Evolutionary conservation across 2,329 filamentous ascomycete genomes (phyloP).

Genomic region (Basipetospora sp.): DNA sequence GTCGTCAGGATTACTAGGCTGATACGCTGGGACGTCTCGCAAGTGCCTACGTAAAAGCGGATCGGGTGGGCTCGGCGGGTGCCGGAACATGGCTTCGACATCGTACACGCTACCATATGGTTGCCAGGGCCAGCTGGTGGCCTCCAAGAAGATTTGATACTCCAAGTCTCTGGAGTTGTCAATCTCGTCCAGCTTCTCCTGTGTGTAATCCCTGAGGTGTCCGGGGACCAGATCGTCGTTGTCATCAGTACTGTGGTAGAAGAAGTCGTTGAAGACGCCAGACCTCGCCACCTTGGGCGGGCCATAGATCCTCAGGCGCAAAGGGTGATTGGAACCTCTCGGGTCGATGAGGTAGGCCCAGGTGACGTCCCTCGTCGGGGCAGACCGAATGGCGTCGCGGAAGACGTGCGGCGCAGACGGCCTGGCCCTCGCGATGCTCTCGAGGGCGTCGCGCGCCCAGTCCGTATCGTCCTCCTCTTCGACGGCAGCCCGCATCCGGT

Average conservation of each 20-base stretch:
- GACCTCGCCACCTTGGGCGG: background rate
- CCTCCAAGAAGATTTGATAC: background rate
- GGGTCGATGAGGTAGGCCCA: conserved; percentile 1
- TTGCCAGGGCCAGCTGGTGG: background rate
- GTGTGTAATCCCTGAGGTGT: background rate
- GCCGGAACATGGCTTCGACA: too few relatives aligned
- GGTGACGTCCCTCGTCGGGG: background rate
- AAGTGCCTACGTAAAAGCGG: too few relatives aligned
- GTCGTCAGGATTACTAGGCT: too few relatives aligned
- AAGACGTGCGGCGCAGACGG: too few relatives aligned
- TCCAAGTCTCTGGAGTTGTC: background rate
- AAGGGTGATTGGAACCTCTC: too few relatives aligned
- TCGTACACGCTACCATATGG: background rate
- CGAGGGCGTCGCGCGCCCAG: background rate
- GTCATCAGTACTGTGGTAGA: too few relatives aligned
- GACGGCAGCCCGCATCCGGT: background rate
- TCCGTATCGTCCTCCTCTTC: background rate
- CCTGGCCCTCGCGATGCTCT: background rate
- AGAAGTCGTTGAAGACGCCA: too few relatives aligned
- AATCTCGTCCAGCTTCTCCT: background rate
- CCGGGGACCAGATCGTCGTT: background rate
- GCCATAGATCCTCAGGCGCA: background rate
- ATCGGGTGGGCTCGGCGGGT: too few relatives aligned
- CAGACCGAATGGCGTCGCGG: background rate
- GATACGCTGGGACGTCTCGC: too few relatives aligned